Base-by-base conservation (phyloP, 768 basidiomycete species). In the Pulveroboletus frians region DNA sequence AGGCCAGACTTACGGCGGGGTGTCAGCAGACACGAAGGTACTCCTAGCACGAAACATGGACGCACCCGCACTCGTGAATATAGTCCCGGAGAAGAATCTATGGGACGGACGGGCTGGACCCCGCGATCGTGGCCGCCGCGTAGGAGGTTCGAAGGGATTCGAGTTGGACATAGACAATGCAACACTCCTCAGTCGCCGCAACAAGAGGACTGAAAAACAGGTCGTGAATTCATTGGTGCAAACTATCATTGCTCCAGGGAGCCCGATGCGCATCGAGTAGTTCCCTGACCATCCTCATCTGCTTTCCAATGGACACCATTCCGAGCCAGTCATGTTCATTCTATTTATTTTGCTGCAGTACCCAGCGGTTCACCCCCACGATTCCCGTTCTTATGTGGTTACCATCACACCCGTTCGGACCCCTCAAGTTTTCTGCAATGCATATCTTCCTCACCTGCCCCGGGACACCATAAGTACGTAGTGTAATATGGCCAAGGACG, bases 141-240 rank as follows among this genome's bases (percentile, higher is more conserved):
- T 53, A 23, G 53, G 62, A 43, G 59, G 60, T 21, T 41, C 49
- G 32, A 64, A 51, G 30, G 73, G 63, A 9, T 99, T 99, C 61
- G 90, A 97, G 64, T 77, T 99, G 49, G 87, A 92, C 62, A 70
- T 99, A 45, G 80, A 88, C 57, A 83, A 77, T 50, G 91, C 96
- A 20, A 97, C 95, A 3, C 69, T 98, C 1, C 75, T 97, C 6
- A 92, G 88, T 11, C 70, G 87, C 55, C 71, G 88, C 50, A 81
- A 82, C 56, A 75, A 70, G 52, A 73, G 70, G 20, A 63, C 59
- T 7, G 53, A 48, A 51, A 58, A 17, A 47, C 60, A 34, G 64
- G 69, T 29, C 2, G 55, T 56, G 18, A 74, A 72, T 49, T 70
- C 75, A 7, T 55, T 75, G 29, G 65, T 65, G 10, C 62, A 63